Evolutionary conservation across 805 yeast species (phyloP), one percentile per base, ranked within the genome.

Genomic region (Priceomyces fermenticarens): DNA sequence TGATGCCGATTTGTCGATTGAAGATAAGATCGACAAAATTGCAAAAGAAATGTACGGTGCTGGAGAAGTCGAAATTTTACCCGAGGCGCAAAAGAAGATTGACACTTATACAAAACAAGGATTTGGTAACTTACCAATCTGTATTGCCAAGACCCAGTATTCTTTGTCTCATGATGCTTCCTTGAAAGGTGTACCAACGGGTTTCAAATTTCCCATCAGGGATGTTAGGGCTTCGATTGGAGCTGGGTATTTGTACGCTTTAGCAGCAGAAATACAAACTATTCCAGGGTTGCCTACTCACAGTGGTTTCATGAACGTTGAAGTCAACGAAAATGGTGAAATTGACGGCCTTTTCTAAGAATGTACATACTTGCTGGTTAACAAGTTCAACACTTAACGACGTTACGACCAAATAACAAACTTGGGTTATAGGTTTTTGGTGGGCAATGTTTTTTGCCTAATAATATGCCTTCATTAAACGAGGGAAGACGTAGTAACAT

Each of bases 221-320:
- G 95, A 85, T 52, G 81, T 85, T 43, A 77, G 87, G 59, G 83
- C 83, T 12, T 79, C 85, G 14, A 75, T 83, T 51, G 95, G 95
- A 65, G 93, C 93, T 30, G 93, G 93, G 3, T 85, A 85, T 64
- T 72, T 85, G 62, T 85, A 85, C 57, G 93, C 91, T 4, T 72
- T 85, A 54, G 93, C 95, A 4, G 93, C 88, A 40, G 90, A 85
- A 62, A 85, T 85, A 55, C 87, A 82, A 72, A 85, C 95, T 34
- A 85, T 85, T 54, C 95, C 95, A 23, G 93, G 95, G 45, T 73
- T 85, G 60, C 87, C 93, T 43, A 85, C 95, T 3, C 86, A 84
- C 58, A 81, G 87, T 60, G 93, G 95, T 31, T 85, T 81, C 67
- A 85, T 85, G 91, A 84, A 85, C 53, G 88, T 85, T 38, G 93